A percentile compares a stretch with the other conserved stretches of the same genome.
Evolutionary conservation across 148 eudicot genomes (phyloP).

Genomic region (Suaeda aralocaspica): DNA sequence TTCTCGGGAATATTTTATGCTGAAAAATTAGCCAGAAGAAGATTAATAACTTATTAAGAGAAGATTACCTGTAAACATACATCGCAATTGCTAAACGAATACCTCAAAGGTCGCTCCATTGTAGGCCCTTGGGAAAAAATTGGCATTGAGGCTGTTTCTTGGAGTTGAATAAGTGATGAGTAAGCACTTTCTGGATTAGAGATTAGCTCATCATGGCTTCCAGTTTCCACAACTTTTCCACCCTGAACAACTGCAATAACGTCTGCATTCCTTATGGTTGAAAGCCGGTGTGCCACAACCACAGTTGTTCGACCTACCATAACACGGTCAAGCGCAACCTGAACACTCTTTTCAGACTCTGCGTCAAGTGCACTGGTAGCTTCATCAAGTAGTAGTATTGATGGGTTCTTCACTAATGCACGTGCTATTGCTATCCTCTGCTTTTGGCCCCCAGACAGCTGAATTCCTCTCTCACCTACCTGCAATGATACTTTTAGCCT

Average conservation of each 20-base stretch:
- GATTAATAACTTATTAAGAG: neutral
- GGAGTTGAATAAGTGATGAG: constrained; percentile 77
- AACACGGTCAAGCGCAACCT: constrained; percentile 94
- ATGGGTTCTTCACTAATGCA: constrained; percentile 86
- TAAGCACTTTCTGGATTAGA: constrained; percentile 65
- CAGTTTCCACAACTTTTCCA: constrained; percentile 80
- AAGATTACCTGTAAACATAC: constrained; percentile 1
- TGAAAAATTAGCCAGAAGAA: constrained; percentile 24
- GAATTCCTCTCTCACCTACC: constrained; percentile 96
- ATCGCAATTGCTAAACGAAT: constrained; percentile 4
- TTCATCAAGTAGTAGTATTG: constrained; percentile 84
- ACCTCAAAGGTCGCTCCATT: constrained; percentile 68
- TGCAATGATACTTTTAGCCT: constrained; percentile 30
- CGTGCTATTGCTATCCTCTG: constrained; percentile 95
- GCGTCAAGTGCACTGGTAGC: constrained; percentile 98
- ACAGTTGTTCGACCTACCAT: constrained; percentile 96
- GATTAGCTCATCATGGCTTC: constrained; percentile 88
- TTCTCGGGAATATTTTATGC: constrained; percentile 67
- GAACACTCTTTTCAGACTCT: constrained; percentile 93
- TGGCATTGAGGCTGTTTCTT: constrained; percentile 52
- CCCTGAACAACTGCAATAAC: constrained; percentile 82
- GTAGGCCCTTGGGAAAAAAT: constrained; percentile 45
- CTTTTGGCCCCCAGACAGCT: constrained; percentile 93
- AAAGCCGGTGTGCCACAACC: constrained; percentile 87
- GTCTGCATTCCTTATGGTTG: constrained; percentile 92